These are phyloP conservation scores for Argentina anserina DNA, from an alignment of 306 rosid genomes.

Conservation along the genomic window DNA sequence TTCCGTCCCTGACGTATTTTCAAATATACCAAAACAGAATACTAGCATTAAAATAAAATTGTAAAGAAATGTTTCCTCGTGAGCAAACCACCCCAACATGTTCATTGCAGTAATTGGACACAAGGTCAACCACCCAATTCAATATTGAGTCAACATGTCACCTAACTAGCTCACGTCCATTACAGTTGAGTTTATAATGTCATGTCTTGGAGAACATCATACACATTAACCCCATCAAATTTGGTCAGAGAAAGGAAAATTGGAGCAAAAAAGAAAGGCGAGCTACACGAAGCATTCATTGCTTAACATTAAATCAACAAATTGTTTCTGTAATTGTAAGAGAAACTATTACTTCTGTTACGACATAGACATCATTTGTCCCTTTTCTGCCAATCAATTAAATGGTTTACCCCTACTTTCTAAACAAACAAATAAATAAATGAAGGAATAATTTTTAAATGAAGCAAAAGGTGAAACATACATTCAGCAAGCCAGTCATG, in stretches of 20 bases:
- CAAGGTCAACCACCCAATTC: background rate
- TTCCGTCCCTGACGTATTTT: background rate
- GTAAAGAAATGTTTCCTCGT: background rate
- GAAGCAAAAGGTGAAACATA: conserved; percentile 25
- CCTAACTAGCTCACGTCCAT: background rate
- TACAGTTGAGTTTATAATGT: background rate
- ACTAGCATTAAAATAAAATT: background rate
- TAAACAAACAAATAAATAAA: background rate
- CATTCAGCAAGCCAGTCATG: conserved; percentile 94
- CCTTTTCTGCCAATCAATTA: background rate
- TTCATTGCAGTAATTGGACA: background rate
- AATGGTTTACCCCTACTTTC: background rate
- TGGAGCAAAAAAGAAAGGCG: background rate
- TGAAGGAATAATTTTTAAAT: background rate
- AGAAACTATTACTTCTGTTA: background rate
- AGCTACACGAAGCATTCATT: background rate
- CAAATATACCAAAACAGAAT: background rate
- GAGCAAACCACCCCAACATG: background rate
- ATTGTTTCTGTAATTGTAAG: background rate
- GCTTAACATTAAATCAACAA: background rate
- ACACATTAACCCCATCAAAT: background rate
- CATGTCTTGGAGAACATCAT: background rate
- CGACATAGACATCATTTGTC: background rate
- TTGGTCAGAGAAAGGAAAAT: background rate
- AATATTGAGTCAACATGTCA: background rate